Conservation (phyloP, 176 grass and related monocot species). For the Bonia amplexicaulis region DNA sequence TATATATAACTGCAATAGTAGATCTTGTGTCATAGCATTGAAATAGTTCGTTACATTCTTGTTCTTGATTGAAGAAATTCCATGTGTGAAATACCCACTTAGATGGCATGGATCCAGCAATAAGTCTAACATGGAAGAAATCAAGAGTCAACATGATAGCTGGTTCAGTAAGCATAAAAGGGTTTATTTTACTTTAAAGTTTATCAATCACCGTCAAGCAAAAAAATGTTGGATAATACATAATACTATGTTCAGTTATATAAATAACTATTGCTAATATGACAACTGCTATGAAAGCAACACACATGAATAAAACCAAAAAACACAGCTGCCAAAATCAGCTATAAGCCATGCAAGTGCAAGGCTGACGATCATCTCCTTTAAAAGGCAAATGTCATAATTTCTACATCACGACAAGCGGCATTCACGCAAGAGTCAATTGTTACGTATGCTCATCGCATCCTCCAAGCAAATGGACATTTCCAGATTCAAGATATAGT, state of each 20-base stretch:
- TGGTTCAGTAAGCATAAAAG: background rate
- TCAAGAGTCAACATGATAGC: background rate
- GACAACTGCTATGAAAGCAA: background rate
- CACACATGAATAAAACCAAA: background rate
- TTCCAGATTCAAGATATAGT: constrained; percentile 18
- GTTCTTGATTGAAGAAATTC: constrained; percentile 6
- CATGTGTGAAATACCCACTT: background rate
- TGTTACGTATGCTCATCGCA: background rate
- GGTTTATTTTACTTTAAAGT: background rate
- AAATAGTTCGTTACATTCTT: background rate
- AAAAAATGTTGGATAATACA: background rate
- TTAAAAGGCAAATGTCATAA: constrained; percentile 3
- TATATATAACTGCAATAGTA: background rate
- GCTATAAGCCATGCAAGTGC: background rate
- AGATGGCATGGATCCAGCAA: background rate
- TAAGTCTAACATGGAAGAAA: constrained; percentile 11
- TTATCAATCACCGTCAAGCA: background rate
- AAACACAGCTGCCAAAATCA: background rate
- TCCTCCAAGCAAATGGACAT: constrained; percentile 16
- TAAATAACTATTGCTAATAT: background rate
- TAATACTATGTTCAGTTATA: background rate
- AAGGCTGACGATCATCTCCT: background rate
- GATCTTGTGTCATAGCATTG: background rate
- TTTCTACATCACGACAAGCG: background rate
- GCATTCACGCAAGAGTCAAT: background rate